These are phyloP conservation scores for Candida ovalis DNA, from an alignment of 805 yeast genomes.

Conservation along the genomic window DNA sequence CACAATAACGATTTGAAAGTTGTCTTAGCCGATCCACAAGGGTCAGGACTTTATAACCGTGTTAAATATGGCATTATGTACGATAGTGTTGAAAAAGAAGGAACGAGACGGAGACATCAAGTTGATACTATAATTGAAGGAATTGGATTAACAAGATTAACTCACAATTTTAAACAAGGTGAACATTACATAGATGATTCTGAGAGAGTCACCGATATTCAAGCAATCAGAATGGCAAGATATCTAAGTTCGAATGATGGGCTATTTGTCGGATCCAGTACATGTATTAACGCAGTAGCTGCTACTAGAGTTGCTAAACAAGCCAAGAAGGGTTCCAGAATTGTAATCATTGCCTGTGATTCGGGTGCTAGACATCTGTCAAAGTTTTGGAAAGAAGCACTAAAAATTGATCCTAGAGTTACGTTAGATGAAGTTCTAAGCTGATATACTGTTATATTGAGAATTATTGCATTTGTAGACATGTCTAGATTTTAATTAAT, in stretches of 20 bases:
- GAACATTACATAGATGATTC: conserved; percentile 73
- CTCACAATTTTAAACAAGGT: conserved; percentile 74
- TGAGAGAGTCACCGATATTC: conserved; percentile 69
- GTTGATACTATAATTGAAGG: conserved; percentile 96
- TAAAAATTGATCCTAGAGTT: conserved; percentile 33
- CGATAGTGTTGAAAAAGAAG: conserved; percentile 83
- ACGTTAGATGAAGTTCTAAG: conserved; percentile 37
- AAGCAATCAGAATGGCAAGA: conserved; percentile 88
- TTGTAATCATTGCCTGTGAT: conserved; percentile 88
- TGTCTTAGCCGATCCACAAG: conserved; percentile 91
- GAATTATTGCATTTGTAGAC: not conserved
- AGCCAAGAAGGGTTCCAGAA: conserved; percentile 55
- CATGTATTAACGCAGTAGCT: conserved; percentile 93
- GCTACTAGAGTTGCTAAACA: conserved; percentile 57
- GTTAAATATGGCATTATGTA: conserved; percentile 92
- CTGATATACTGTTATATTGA: not conserved
- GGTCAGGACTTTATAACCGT: conserved; percentile 84
- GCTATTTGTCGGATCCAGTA: conserved; percentile 83
- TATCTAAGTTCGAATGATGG: conserved; percentile 81
- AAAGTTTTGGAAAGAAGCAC: conserved; percentile 84
- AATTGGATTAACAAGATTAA: conserved; percentile 83
- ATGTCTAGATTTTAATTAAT: too few relatives aligned
- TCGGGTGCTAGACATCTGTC: conserved; percentile 87
- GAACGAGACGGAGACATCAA: conserved; percentile 91
- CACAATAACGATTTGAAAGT: conserved; percentile 40